Conservation (phyloP, 352 stramenopile species). For the Globisporangium nunn region DNA sequence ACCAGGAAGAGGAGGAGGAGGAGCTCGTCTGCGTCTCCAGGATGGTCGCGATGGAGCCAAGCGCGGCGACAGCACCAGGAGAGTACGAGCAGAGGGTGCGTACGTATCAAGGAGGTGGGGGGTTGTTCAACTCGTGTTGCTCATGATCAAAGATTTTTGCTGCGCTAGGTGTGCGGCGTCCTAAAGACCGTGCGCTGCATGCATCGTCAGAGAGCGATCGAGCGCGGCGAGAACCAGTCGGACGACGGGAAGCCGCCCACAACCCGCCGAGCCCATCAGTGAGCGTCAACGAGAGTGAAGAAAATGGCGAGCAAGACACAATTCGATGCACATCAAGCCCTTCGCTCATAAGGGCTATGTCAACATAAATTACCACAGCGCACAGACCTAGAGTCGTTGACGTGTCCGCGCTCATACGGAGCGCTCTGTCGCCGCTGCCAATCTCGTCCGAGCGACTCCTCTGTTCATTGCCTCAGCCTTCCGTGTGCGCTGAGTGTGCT, state of each 20-base stretch:
- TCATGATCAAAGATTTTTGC: background rate
- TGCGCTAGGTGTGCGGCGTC: slow-evolving; percentile 21
- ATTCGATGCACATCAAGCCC: background rate
- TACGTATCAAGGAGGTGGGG: background rate
- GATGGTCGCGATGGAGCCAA: slow-evolving; percentile 43
- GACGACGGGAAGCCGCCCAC: slow-evolving; percentile 3
- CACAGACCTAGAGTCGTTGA: background rate
- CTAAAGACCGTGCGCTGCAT: slow-evolving; percentile 36
- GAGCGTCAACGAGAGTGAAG: background rate
- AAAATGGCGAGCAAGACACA: background rate
- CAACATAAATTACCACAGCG: slow-evolving; percentile 12
- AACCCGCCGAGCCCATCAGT: background rate
- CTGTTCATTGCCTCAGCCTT: no score
- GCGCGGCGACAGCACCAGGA: slow-evolving; percentile 6
- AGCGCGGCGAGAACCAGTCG: slow-evolving; percentile 17
- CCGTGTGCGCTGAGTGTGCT: no score
- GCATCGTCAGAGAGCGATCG: slow-evolving; percentile 20
- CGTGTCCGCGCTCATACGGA: background rate
- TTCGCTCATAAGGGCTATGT: background rate
- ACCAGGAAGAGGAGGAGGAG: slow-evolving; percentile 27
- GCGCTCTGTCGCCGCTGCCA: no score
- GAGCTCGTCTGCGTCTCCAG: slow-evolving; percentile 71
- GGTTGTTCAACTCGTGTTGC: no score
- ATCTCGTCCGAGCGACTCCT: no score
- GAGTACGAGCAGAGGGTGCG: slow-evolving; percentile 26